Percentiles rank a stretch among this genome's conserved stretches.
These are phyloP conservation scores for Thelephora terrestris DNA, from an alignment of 1,284 basidiomycete species.

Conservation along the genomic window DNA sequence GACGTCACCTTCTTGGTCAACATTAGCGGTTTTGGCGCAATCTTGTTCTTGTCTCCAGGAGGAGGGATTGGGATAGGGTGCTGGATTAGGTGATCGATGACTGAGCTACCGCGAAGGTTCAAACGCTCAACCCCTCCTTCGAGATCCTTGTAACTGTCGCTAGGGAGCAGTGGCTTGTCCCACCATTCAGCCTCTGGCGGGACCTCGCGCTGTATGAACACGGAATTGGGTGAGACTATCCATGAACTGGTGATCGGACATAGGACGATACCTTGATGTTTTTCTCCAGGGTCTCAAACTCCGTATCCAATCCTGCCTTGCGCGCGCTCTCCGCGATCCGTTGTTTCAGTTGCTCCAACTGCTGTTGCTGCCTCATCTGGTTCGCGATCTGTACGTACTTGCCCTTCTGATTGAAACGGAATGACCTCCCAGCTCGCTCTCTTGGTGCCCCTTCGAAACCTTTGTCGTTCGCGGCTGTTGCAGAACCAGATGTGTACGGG, in stretches of 20 bases:
- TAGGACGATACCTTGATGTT: constrained; percentile 76
- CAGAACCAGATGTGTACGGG: constrained; percentile 56
- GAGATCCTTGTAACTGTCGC: constrained; percentile 72
- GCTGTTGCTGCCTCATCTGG: constrained; percentile 73
- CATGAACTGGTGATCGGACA: constrained; percentile 4
- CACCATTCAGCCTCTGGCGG: constrained; percentile 97
- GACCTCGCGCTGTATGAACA: constrained; percentile 48
- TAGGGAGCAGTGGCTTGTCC: constrained; percentile 83
- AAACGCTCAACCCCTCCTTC: constrained; percentile 42
- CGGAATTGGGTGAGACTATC: not conserved
- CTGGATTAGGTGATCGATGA: constrained; percentile 88
- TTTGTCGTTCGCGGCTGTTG: constrained; percentile 40
- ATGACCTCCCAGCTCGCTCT: constrained; percentile 59
- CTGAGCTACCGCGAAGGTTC: constrained; percentile 62
- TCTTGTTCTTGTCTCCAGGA: constrained; percentile 76
- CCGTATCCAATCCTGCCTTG: constrained; percentile 89
- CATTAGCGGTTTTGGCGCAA: constrained; percentile 74
- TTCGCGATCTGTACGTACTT: constrained; percentile 84
- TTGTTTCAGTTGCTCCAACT: constrained; percentile 87
- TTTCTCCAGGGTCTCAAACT: constrained; percentile 86
- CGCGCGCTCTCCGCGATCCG: constrained; percentile 86
- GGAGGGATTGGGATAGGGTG: constrained; percentile 96
- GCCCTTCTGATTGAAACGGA: constrained; percentile 85
- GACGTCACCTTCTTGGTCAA: constrained; percentile 68
- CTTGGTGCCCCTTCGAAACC: constrained; percentile 61